Evolutionary conservation across 2,329 filamentous ascomycete species (phyloP), one percentile per base, ranked within the genome.

Genomic region (Colletotrichum sp.): DNA sequence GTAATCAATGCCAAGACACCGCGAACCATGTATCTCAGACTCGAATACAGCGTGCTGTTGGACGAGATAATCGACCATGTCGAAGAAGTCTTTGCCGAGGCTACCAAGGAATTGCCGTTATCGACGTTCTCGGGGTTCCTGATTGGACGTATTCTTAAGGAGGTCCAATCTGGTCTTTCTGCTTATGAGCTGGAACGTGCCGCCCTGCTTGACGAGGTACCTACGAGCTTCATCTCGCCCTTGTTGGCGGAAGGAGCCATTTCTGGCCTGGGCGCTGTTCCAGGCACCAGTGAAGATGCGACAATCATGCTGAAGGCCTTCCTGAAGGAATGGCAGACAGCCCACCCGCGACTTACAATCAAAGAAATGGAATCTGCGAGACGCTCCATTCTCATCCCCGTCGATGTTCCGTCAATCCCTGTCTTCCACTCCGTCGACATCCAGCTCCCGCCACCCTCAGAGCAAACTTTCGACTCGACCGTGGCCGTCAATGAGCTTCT

Each of bases 361-460:
- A 77, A 76, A 7, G 79, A 86, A 55, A 81, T 83, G 30, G 66
- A 79, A 9, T 82, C 79, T 13, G 48, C 72, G 7, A 69, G 84
- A 26, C 89, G 90, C 24, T 93, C 92, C 15, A 96, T 99, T 79
- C 88, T 94, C 34, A 97, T 99, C 69, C 95, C 96, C 0, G 96
- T 99, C 16, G 95, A 98, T 74, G 92, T 99, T 2, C 96, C 96
- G 0, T 93, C 94, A 2, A 89, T 98, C 3, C 92, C 95, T 64
- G 91, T 98, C 24, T 91, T 98, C 1, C 94, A 98, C 83, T 97
- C 94, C 0, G 93, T 94, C 4, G 92, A 94, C 68, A 89, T 96
- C 32, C 85, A 88, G 73, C 82, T 76, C 43, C 80, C 74, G 80
- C 76, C 32, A 15, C 72, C 21, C 77, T 80, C 32, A 18, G 52